Base-by-base conservation (phyloP, 208 protist species). In the Histomonas meleagridis region DNA sequence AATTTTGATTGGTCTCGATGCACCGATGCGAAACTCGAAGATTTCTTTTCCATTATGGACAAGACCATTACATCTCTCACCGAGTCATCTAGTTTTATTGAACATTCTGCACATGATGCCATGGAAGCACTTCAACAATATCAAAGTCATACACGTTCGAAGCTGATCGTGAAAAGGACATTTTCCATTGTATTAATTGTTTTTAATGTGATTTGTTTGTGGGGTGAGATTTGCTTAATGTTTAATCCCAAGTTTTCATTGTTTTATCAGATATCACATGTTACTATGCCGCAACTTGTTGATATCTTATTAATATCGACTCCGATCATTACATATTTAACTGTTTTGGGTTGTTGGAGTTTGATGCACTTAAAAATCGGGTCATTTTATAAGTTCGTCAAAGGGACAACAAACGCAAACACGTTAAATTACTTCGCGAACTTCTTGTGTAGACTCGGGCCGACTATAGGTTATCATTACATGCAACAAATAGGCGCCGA, bases 391-490 rank as follows among this genome's bases (percentile, higher is more conserved):
- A 12, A 46, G 0, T 86, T 86, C 46, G 55, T 86, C 38, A 28
- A 18, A 2, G 40, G 46, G 9, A 26, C 40, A 38, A 51, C 76
- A 16, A 86, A 86, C 38, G 40, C 23, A 23, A 86, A 86, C 38
- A 86, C 76, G 18, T n/a, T 86, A 9, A 86, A 86, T n/a, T 86
- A 86, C 26, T 86, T 43, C 16, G 23, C 76, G 1, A 86, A 55
- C 55, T 46, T 86, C 2, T 10, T 86, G 1, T 51, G 46, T 86
- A 40, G 76, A 40, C 46, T 86, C 55, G 76, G 76, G 9, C 76
- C 76, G 55, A 86, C 76, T 57, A 55, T 86, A 38, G 76, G 76
- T 26, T 86, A 43, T 43, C 76, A 86, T 55, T 86, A 86, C 38
- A 86, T 86, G 76, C 46, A 51, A 5, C 76, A 86, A 86, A 46